Base-by-base conservation (phyloP, 2,329 filamentous ascomycete genomes). In the Pseudogymnoascus sp. region DNA sequence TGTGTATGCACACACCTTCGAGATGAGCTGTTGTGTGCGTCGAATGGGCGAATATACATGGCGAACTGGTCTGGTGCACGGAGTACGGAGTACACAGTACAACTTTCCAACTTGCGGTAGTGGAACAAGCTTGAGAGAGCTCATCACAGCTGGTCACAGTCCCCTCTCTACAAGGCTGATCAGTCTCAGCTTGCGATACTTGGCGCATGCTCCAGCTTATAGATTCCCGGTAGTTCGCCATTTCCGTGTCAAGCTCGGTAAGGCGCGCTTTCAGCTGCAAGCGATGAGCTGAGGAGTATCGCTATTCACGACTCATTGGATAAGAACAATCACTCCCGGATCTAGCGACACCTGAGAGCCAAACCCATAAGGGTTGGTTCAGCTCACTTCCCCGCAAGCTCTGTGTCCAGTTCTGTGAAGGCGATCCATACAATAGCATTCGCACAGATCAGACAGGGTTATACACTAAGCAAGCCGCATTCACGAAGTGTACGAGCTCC, bases 91-190 rank as follows among this genome's bases (percentile, higher is more conserved):
- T 16, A 53, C 23, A 28, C 23, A 28, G 43, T 25, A 25, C 42
- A 46, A 34, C 25, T 56, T 9, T 31, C 28, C 7, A 9, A 56
- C 46, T 53, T 53, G n/a, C 9, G 25, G 46, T 56, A 56, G 25
- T 56, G 46, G n/a, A 56, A 56, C 46, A 56, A 34, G 46, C 25
- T 56, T 16, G 25, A 28, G 25, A 53, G 25, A 56, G 49, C 49
- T 56, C 34, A 28, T 56, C 28, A 34, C 49, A 34, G 28, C 25
- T 56, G 28, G 49, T 3, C 28, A 56, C 28, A 34, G 25, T 56
- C 31, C 37, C 38, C 25, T 49, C 59, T 43, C 60, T 61, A 18
- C 60, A 61, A 61, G 60, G 36, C 36, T 60, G 59, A 43, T 60
- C 38, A 16, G 5, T 18, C 38, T 38, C 59, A 61, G 59, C 59